Percentiles rank a stretch among this genome's conserved stretches.
Evolutionary conservation across 106 monocot genomes (phyloP).

Genomic region (Platanthera zijinensis): DNA sequence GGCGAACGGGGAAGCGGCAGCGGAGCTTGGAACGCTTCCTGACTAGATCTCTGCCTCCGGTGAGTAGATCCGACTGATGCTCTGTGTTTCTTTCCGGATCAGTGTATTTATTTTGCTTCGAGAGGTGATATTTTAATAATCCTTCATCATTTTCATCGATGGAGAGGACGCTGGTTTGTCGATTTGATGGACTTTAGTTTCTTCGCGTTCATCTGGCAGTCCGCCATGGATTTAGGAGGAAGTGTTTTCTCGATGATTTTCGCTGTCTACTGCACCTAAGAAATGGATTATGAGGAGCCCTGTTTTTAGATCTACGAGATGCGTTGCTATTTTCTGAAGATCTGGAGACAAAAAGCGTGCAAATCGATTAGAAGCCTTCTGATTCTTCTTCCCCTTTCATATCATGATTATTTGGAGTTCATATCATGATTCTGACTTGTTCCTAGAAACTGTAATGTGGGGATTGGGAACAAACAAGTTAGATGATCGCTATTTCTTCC

Average conservation of each 20-base stretch:
- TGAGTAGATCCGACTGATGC: background rate
- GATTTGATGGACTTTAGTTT: background rate
- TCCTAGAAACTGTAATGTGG: background rate
- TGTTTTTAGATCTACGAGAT: background rate
- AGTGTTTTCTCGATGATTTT: background rate
- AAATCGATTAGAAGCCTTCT: background rate
- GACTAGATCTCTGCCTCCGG: slow-evolving; percentile 4
- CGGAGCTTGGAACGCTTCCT: background rate
- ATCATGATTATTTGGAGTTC: background rate
- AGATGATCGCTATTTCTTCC: background rate
- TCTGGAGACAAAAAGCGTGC: background rate
- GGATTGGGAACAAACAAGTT: background rate
- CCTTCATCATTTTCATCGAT: background rate
- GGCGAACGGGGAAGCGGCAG: background rate
- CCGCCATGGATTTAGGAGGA: background rate
- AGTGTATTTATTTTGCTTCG: background rate
- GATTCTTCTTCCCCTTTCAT: background rate
- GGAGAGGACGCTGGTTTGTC: background rate
- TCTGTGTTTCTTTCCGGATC: background rate
- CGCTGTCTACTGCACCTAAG: background rate
- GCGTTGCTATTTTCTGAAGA: background rate
- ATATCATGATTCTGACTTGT: background rate
- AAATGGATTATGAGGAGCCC: background rate
- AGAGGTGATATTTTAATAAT: background rate
- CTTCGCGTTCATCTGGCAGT: background rate